Evolutionary conservation across 192 early-diverging fungal species (phyloP).

Genomic region (Powellomyces hirtus): DNA sequence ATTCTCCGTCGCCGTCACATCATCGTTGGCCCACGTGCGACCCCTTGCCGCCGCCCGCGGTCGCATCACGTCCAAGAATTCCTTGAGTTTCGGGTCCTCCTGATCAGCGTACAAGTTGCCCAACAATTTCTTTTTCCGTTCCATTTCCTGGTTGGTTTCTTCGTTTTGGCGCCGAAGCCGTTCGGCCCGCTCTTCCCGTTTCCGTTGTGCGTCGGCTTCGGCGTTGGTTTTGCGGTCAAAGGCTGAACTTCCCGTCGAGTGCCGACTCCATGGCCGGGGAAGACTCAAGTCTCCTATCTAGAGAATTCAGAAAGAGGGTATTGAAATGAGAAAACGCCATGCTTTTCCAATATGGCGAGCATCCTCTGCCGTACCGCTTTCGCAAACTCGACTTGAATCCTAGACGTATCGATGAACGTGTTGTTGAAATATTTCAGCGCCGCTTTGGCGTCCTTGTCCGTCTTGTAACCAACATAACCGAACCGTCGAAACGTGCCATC

Average conservation of each 20-base stretch:
- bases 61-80: constrained; percentile 84
- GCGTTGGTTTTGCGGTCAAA: constrained; percentile 51
- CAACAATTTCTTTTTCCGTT: constrained; percentile 50
- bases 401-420: constrained; percentile 89
- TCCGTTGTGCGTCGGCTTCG: constrained; percentile 18
- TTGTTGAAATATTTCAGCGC: constrained; percentile 85
- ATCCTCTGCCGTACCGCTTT: constrained; percentile 59
- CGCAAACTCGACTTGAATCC: constrained; percentile 82
- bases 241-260: constrained; percentile 83
- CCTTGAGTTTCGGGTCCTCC: constrained; percentile 80
- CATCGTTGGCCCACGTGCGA: constrained; percentile 93
- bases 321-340: too few relatives aligned
- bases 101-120: constrained; percentile 39
- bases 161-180: constrained; percentile 9
- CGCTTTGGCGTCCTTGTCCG: constrained; percentile 79
- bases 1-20: constrained; percentile 36
- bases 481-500: constrained; percentile 82
- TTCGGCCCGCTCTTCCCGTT: constrained; percentile 33
- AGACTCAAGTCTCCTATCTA: constrained; percentile 78
- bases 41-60: constrained; percentile 63
- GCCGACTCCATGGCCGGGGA: constrained; percentile 86
- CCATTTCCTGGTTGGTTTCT: constrained; percentile 36
- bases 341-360: too few relatives aligned
- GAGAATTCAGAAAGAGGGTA: too few relatives aligned
- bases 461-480: constrained; percentile 89